Percentiles rank a stretch among this genome's conserved stretches.
phyloP scores from a whole-genome alignment of 495 filamentous ascomycete genomes.

The Xylaria acuta region DNA sequence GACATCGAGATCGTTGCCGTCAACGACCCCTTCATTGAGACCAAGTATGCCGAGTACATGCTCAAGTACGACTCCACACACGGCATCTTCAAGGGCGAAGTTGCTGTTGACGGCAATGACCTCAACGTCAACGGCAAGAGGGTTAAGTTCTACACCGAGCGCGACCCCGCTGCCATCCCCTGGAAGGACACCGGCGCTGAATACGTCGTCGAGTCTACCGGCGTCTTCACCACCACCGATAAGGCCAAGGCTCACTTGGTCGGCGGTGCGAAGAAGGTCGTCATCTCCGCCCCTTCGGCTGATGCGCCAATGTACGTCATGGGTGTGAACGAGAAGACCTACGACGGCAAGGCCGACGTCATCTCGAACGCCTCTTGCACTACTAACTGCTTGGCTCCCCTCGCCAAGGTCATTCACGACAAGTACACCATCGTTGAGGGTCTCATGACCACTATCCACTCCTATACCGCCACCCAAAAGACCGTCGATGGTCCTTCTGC shows the following conservation, averaged over 20 bases:
- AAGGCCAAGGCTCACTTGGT: slow-evolving; percentile 96
- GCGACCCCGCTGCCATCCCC: slow-evolving; percentile 88
- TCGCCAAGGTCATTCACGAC: slow-evolving; percentile 99
- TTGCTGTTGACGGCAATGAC: slow-evolving; percentile 74
- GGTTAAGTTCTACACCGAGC: slow-evolving; percentile 94
- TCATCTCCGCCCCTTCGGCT: slow-evolving; percentile 98
- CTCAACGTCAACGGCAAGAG: slow-evolving; percentile 94
- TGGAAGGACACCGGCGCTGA: slow-evolving; percentile 88
- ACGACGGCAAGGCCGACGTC: slow-evolving; percentile 86
- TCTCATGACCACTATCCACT: slow-evolving; percentile 99
- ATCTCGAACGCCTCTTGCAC: slow-evolving; percentile 99
- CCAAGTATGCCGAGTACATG: slow-evolving; percentile 99
- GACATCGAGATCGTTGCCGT: slow-evolving; percentile 92
- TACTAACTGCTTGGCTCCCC: slow-evolving; percentile 98
- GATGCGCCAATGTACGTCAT: slow-evolving; percentile 99
- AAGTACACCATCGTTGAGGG: slow-evolving; percentile 97
- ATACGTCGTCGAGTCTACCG: slow-evolving; percentile 98
- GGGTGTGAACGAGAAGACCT: slow-evolving; percentile 95
- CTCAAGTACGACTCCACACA: slow-evolving; percentile 98
- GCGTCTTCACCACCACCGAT: slow-evolving; percentile 98
- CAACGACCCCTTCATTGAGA: slow-evolving; percentile 99
- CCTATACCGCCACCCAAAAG: slow-evolving; percentile 99
- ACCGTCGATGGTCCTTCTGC: slow-evolving; percentile 95
- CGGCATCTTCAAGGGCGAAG: slow-evolving; percentile 92
- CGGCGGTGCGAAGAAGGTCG: slow-evolving; percentile 99